Conservation (phyloP, 371 early-diverging fungal species). For the Choanephora cucurbitarum region DNA sequence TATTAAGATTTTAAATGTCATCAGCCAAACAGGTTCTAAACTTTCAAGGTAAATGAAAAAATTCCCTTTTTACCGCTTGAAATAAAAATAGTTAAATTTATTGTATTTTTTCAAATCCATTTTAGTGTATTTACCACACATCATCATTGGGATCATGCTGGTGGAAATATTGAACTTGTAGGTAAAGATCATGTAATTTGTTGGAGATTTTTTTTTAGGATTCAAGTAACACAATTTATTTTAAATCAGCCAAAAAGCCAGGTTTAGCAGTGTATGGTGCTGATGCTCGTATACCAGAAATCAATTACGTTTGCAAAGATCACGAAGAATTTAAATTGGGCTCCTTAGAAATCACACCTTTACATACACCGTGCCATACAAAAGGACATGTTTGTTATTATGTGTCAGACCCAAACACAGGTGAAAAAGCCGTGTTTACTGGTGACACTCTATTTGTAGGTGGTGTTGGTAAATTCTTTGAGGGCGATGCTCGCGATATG, state of each 20-base stretch:
- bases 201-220: conserved; percentile 17
- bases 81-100: no score
- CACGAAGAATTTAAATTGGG: conserved; percentile 79
- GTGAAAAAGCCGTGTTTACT: conserved; percentile 51
- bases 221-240: conserved; percentile 24
- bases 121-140: conserved; percentile 73
- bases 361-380: conserved; percentile 89
- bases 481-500: conserved; percentile 90
- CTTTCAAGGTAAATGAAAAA: conserved; percentile 36
- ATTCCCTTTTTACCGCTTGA: not conserved
- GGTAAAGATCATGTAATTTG: conserved; percentile 8
- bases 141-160: conserved; percentile 81
- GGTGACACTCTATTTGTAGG: conserved; percentile 52
- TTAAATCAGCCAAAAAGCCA: conserved; percentile 53
- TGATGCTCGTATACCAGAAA: conserved; percentile 84
- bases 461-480: conserved; percentile 93
- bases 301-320: conserved; percentile 77
- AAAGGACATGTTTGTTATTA: conserved; percentile 87
- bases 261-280: conserved; percentile 83
- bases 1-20: conserved; percentile 48
- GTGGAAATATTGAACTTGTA: conserved; percentile 64
- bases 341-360: conserved; percentile 61
- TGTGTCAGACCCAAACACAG: conserved; percentile 59
- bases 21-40: conserved; percentile 51
- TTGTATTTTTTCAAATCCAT: not conserved